These are phyloP conservation scores for Puccinia horiana DNA, from an alignment of 1,284 basidiomycete species.

Conservation along the genomic window DNA sequence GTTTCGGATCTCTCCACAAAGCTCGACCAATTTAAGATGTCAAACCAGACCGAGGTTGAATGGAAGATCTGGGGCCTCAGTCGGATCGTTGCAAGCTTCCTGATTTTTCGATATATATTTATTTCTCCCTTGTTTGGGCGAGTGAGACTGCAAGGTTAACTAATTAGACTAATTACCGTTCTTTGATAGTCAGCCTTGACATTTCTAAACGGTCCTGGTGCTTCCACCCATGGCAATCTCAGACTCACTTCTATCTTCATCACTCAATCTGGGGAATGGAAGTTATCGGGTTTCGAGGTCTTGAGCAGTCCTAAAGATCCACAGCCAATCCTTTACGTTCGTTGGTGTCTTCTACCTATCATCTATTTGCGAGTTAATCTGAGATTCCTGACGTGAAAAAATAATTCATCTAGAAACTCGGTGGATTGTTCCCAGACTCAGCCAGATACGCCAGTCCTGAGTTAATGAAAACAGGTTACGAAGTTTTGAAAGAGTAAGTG, in stretches of 20 bases:
- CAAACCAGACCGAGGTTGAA: slow-evolving; percentile 64
- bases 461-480: slow-evolving; percentile 86
- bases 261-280: slow-evolving; percentile 91
- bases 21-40: slow-evolving; percentile 61
- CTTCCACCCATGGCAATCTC: slow-evolving; percentile 78
- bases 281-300: slow-evolving; percentile 88
- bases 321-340: slow-evolving; percentile 74
- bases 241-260: slow-evolving; percentile 80
- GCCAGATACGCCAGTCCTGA: slow-evolving; percentile 70
- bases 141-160: background rate
- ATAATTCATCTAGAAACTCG: slow-evolving; percentile 50
- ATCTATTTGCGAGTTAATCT: background rate
- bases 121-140: background rate
- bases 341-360: slow-evolving; percentile 62
- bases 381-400: background rate
- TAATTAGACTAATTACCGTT: slow-evolving; percentile 2
- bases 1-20: slow-evolving; percentile 75
- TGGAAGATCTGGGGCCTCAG: slow-evolving; percentile 94
- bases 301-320: slow-evolving; percentile 78
- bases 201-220: slow-evolving; percentile 82
- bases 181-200: slow-evolving; percentile 73
- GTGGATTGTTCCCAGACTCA: slow-evolving; percentile 56
- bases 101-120: background rate
- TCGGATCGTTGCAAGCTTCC: slow-evolving; percentile 73
- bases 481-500: slow-evolving; percentile 74